Conservation (phyloP, 192 early-diverging fungal genomes). For the Funneliformis mosseae region DNA sequence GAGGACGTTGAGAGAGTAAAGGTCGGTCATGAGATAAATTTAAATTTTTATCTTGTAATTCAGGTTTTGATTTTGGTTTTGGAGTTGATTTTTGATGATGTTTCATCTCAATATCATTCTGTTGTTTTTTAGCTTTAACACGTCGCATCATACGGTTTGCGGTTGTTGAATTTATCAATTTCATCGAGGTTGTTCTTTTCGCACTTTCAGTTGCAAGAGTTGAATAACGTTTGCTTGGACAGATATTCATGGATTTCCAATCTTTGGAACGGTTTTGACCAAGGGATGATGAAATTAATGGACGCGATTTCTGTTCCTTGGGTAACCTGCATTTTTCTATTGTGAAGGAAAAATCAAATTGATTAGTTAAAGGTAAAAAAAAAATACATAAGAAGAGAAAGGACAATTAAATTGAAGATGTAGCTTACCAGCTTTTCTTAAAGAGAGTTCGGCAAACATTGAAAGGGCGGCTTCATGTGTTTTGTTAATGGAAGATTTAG, state of each 20-base stretch:
- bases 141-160: not conserved
- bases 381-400: too few species aligned
- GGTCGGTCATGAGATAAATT: not conserved
- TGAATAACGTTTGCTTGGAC: conserved; percentile 11
- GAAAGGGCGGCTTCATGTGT: not conserved
- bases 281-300: not conserved
- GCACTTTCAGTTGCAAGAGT: not conserved
- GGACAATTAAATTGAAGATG: not conserved
- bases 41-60: not conserved
- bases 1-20: not conserved
- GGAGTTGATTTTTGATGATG: not conserved
- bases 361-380: not conserved
- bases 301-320: not conserved
- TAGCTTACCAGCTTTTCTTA: not conserved
- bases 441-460: not conserved
- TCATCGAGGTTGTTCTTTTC: not conserved
- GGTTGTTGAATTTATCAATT: not conserved
- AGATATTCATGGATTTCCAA: not conserved
- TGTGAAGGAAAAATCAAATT: not conserved
- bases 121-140: not conserved
- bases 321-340: not conserved
- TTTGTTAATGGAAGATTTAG: not conserved
- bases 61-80: not conserved
- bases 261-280: not conserved
- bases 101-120: not conserved